Evolutionary conservation across 164 flowering plant genomes (phyloP).

Genomic region (Nelumbo lutea): DNA sequence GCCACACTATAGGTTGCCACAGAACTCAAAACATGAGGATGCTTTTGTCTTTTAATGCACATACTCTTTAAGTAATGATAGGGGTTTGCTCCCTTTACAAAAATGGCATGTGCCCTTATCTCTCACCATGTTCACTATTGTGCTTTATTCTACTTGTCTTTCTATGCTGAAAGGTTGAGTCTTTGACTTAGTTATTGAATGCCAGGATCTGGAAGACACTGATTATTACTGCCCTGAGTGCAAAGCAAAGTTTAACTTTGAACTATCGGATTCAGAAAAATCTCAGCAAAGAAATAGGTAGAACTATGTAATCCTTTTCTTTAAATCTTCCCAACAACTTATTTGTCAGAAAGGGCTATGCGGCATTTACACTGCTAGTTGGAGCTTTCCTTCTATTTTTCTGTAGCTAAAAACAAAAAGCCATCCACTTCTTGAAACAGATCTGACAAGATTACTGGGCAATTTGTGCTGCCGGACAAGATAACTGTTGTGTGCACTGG

Average conservation of each 20-base stretch:
- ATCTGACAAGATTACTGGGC: conserved; percentile 21
- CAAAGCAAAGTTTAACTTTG: conserved; percentile 79
- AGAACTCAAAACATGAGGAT: no score
- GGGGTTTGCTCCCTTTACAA: no score
- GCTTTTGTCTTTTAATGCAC: no score
- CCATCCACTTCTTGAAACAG: conserved; percentile 29
- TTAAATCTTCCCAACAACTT: neutral
- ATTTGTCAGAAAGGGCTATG: neutral
- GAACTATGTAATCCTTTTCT: neutral
- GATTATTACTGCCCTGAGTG: conserved; percentile 94
- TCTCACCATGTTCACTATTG: neutral
- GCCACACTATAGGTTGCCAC: no score
- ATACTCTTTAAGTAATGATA: no score
- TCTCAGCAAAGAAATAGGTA: conserved; percentile 39
- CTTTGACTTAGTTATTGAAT: conserved; percentile 16
- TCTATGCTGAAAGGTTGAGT: neutral
- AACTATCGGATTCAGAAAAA: conserved; percentile 47
- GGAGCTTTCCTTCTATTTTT: neutral
- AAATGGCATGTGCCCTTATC: no score
- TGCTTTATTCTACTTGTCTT: conserved; percentile 8
- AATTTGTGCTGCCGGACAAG: conserved; percentile 33
- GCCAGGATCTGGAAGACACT: conserved; percentile 48
- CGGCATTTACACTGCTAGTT: neutral
- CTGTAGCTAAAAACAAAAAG: neutral
- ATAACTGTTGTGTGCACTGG: conserved; percentile 76